Percentiles rank a stretch among this genome's conserved stretches.
phyloP scores from a whole-genome alignment of 345 rosid genomes.

The Eucalyptus erythrocorys region DNA sequence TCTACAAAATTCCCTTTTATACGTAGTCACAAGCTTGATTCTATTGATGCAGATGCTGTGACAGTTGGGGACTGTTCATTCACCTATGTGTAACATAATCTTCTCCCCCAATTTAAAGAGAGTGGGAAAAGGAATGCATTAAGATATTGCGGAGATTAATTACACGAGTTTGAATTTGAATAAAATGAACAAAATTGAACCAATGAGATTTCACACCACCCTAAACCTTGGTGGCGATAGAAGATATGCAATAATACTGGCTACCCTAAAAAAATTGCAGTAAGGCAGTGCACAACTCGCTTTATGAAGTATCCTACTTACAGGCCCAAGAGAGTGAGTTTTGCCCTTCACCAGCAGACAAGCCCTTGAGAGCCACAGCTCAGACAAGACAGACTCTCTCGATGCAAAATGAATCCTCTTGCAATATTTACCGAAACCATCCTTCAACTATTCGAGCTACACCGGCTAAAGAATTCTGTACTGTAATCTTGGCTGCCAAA shows the following conservation, averaged over 20 bases:
- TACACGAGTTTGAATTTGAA: background rate
- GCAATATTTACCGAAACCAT: conserved; percentile 9
- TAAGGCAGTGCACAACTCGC: background rate
- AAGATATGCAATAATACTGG: background rate
- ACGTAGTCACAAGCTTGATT: background rate
- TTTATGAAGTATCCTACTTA: background rate
- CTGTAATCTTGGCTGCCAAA: conserved; percentile 78
- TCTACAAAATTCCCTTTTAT: background rate
- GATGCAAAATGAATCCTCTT: conserved; percentile 3
- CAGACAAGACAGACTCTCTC: background rate
- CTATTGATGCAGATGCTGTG: background rate
- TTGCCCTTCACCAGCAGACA: background rate
- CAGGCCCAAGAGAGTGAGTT: background rate
- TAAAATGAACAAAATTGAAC: background rate
- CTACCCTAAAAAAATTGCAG: background rate
- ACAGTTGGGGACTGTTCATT: background rate
- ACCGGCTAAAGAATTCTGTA: conserved; percentile 48
- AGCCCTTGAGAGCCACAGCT: background rate
- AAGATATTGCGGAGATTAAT: background rate
- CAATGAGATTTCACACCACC: background rate
- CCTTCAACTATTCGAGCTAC: conserved; percentile 16
- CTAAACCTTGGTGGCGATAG: background rate
- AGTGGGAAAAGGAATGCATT: background rate
- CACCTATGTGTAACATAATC: background rate
- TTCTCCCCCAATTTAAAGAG: background rate